Conservation (phyloP, 1,139 yeast species). For the Diutina scorzettiae region DNA sequence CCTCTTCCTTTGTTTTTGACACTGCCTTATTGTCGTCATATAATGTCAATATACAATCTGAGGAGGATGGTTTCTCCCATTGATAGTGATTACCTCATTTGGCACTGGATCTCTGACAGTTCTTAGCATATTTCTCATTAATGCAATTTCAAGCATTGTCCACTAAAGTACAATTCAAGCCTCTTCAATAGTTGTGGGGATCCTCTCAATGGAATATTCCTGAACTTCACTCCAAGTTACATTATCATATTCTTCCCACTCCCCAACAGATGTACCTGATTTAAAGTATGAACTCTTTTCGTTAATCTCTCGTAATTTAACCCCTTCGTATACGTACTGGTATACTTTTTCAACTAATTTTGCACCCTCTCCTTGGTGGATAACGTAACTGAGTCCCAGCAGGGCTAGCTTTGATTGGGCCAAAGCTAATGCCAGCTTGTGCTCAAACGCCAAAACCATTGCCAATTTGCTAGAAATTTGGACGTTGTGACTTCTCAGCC, state of each 20-base stretch:
- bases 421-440: neutral
- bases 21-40: too few species aligned
- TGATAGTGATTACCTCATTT: too few species aligned
- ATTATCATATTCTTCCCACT: neutral
- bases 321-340: neutral
- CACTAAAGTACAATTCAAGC: too few species aligned
- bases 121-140: too few species aligned
- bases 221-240: neutral
- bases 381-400: neutral
- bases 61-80: too few species aligned
- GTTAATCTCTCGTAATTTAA: neutral
- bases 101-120: too few species aligned
- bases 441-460: neutral
- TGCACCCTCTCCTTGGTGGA: neutral
- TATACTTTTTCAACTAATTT: neutral
- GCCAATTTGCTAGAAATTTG: neutral
- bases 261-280: neutral
- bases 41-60: too few species aligned
- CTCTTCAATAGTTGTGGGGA: neutral
- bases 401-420: neutral
- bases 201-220: neutral
- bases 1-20: too few species aligned
- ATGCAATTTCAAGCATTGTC: too few species aligned
- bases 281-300: neutral
- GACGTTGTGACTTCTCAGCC: neutral